These are phyloP conservation scores for Heliamphora pulchella DNA, from an alignment of 179 eudicot species.

Conservation along the genomic window DNA sequence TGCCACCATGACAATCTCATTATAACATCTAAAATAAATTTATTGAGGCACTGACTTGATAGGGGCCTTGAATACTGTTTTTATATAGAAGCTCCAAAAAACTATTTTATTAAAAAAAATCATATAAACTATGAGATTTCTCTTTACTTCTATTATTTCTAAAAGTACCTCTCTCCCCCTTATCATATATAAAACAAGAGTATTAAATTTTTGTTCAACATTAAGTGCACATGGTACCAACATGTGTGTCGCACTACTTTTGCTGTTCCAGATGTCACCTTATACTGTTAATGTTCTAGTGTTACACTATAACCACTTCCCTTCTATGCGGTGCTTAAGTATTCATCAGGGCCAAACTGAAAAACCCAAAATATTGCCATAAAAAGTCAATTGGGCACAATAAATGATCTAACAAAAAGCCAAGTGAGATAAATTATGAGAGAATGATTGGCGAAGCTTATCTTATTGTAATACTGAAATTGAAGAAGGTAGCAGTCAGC, in stretches of 20 bases:
- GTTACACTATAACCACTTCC: too few relatives aligned
- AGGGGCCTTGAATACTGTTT: not conserved
- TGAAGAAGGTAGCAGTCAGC: too few relatives aligned
- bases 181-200: not conserved
- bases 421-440: too few relatives aligned
- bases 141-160: not conserved
- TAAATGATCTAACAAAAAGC: too few relatives aligned
- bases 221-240: not conserved
- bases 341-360: too few relatives aligned
- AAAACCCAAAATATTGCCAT: too few relatives aligned
- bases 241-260: not conserved
- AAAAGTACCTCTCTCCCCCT: not conserved
- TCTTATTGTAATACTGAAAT: too few relatives aligned
- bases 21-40: not conserved
- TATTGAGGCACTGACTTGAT: not conserved
- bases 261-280: not conserved
- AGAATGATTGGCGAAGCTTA: too few relatives aligned
- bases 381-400: too few relatives aligned
- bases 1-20: not conserved
- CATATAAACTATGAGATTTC: not conserved
- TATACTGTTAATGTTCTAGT: not conserved
- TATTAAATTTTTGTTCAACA: not conserved
- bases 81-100: not conserved
- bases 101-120: not conserved
- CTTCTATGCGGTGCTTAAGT: too few relatives aligned